These are phyloP conservation scores for Gracilaria gracilis DNA, from an alignment of 23 red algal genomes.

Conservation along the genomic window DNA sequence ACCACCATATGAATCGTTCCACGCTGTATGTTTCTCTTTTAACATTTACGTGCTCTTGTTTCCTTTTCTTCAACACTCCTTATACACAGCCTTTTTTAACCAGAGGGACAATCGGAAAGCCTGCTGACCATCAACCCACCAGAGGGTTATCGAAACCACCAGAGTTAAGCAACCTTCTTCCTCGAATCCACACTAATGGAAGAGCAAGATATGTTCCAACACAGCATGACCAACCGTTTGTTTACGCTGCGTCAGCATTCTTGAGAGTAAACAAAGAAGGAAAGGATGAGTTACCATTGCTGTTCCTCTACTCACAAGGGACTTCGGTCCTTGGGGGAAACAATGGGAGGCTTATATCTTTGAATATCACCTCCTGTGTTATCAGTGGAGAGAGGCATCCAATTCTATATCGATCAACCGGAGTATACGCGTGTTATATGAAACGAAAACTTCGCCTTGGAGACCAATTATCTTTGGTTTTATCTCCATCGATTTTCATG, in stretches of 20 bases:
- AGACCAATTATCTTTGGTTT: conserved; percentile 9
- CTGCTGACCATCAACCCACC: no score
- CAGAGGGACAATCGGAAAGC: no score
- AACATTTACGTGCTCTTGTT: no score
- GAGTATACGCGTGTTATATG: conserved; percentile 19
- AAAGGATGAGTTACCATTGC: not conserved
- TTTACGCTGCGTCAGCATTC: not conserved
- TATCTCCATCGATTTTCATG: not conserved
- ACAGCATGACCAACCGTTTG: conserved; percentile 17
- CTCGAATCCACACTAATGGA: not conserved
- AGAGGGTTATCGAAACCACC: not conserved
- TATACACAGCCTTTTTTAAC: no score
- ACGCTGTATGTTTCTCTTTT: no score
- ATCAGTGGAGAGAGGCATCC: not conserved
- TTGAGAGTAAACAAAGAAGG: not conserved
- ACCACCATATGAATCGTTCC: not conserved
- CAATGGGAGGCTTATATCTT: no score
- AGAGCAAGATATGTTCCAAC: not conserved
- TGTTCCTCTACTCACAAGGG: conserved; percentile 46
- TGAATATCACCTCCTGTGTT: conserved; percentile 40
- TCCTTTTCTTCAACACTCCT: no score
- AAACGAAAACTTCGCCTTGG: not conserved
- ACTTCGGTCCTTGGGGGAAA: no score
- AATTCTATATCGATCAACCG: not conserved
- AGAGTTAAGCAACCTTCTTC: not conserved